Conservation (phyloP, 257 asterid species). For the Cordia subcordata region DNA sequence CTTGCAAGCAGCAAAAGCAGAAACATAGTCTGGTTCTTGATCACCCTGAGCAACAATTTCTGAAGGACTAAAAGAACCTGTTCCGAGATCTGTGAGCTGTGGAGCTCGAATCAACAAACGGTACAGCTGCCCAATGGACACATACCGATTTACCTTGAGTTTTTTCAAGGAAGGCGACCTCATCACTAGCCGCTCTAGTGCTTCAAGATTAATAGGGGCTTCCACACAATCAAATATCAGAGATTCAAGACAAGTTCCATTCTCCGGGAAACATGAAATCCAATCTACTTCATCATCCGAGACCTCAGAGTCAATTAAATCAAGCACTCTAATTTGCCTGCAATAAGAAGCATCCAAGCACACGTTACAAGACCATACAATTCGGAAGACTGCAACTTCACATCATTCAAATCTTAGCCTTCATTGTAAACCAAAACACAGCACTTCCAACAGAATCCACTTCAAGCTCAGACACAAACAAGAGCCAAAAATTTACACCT, state of each 20-base stretch:
- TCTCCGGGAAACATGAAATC: conserved; percentile 47
- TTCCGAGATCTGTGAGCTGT: conserved; percentile 50
- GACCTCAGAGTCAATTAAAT: conserved; percentile 39
- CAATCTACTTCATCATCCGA: conserved; percentile 47
- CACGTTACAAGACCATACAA: neutral
- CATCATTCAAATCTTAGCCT: no score
- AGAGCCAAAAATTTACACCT: neutral
- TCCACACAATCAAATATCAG: conserved; percentile 46
- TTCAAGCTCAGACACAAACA: no score
- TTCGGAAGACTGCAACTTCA: no score
- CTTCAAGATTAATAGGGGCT: conserved; percentile 34
- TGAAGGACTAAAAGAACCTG: conserved; percentile 37
- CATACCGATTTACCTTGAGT: conserved; percentile 33
- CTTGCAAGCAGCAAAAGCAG: conserved; percentile 52
- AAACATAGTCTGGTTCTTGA: conserved; percentile 33
- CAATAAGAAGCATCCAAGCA: neutral
- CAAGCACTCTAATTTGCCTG: conserved; percentile 51
- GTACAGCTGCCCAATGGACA: conserved; percentile 34
- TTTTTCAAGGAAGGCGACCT: conserved; percentile 43
- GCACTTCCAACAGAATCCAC: no score
- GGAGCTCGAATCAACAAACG: conserved; percentile 47
- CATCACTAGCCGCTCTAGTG: conserved; percentile 41
- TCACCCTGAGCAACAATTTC: conserved; percentile 26
- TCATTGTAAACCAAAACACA: no score
- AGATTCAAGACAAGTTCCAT: conserved; percentile 36